Evolutionary conservation across 495 filamentous ascomycete genomes (phyloP).

Genomic region (Penicillium simplicissimum): DNA sequence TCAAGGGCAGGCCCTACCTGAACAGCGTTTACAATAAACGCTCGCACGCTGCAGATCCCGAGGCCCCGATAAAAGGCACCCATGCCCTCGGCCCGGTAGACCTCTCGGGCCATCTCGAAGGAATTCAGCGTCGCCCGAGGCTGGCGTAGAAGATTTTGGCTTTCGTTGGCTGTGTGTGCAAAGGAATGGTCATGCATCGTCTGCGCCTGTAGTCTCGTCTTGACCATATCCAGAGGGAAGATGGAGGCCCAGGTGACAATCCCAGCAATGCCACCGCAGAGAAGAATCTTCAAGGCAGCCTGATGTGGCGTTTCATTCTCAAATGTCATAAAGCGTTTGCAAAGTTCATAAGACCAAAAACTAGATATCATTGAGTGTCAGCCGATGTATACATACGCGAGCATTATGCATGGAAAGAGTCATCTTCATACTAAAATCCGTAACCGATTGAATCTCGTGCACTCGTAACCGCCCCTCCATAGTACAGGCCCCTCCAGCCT

Average conservation of each 20-base stretch:
- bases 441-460: constrained; percentile 83
- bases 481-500: constrained; percentile 72
- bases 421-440: constrained; percentile 75
- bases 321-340: constrained; percentile 53
- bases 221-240: constrained; percentile 86
- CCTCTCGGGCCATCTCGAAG: constrained; percentile 59
- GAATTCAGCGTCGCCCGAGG: constrained; percentile 47
- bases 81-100: constrained; percentile 64
- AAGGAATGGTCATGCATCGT: constrained; percentile 29
- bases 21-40: constrained; percentile 79
- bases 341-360: constrained; percentile 84
- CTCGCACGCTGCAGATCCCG: constrained; percentile 73
- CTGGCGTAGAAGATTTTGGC: constrained; percentile 23
- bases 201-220: constrained; percentile 81
- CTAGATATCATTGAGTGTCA: constrained; percentile 33
- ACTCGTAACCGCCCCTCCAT: constrained; percentile 75
- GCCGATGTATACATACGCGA: constrained; percentile 12
- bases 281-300: constrained; percentile 62
- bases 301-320: constrained; percentile 41
- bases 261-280: constrained; percentile 84
- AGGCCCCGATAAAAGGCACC: constrained; percentile 76
- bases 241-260: constrained; percentile 82
- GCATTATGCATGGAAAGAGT: neutral
- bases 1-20: constrained; percentile 42
- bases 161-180: constrained; percentile 33